Conservation (phyloP, 257 asterid species). For the Solanum ossicruentum region DNA sequence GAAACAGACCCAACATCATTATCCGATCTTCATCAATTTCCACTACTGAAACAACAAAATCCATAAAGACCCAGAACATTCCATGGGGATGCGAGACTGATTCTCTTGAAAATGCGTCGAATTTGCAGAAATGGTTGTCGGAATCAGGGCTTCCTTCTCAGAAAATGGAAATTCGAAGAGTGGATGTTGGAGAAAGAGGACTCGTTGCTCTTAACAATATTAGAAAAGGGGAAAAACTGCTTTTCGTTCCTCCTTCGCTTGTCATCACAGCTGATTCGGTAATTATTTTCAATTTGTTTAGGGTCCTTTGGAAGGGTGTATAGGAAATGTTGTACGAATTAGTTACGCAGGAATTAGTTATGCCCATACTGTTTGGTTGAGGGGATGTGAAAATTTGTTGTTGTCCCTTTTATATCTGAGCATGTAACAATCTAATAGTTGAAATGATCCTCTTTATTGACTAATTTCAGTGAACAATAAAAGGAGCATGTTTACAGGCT, state of each 20-base stretch:
- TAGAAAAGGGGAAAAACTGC: slow-evolving; percentile 83
- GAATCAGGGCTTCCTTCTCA: slow-evolving; percentile 71
- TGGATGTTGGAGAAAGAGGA: slow-evolving; percentile 89
- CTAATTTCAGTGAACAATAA: neutral
- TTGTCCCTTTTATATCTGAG: neutral
- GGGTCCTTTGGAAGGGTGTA: neutral
- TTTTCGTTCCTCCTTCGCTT: slow-evolving; percentile 78
- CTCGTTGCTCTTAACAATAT: slow-evolving; percentile 75
- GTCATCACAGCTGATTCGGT: slow-evolving; percentile 85
- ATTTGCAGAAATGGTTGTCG: slow-evolving; percentile 66
- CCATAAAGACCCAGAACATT: slow-evolving; percentile 10
- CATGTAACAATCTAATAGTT: neutral
- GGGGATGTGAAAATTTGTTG: neutral
- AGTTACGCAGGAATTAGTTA: neutral
- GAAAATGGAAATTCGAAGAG: slow-evolving; percentile 71
- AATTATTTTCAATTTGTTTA: neutral
- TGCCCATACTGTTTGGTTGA: neutral
- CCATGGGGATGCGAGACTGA: slow-evolving; percentile 83
- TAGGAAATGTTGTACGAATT: neutral
- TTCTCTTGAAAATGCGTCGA: slow-evolving; percentile 63
- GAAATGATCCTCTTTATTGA: neutral
- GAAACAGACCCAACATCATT: slow-evolving; percentile 8
- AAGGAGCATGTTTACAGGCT: neutral
- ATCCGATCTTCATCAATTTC: slow-evolving; percentile 40
- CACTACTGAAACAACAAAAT: slow-evolving; percentile 19